Evolutionary conservation across 1,139 yeast species (phyloP).

Genomic region (Pichia norvegensis): DNA sequence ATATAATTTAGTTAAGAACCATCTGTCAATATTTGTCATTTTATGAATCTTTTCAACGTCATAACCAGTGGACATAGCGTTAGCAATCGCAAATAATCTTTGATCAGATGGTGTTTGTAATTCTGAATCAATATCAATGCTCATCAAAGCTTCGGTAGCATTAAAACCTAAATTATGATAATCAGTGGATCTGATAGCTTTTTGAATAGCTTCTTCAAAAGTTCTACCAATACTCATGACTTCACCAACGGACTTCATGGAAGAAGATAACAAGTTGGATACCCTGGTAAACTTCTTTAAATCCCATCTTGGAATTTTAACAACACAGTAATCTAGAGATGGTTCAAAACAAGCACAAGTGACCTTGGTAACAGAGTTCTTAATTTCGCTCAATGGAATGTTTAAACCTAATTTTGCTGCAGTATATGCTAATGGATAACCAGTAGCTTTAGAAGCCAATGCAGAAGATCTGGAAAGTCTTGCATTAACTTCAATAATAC

Average conservation of each 20-base stretch:
- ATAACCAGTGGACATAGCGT: constrained; percentile 79
- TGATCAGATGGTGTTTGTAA: constrained; percentile 94
- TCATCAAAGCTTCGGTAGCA: constrained; percentile 77
- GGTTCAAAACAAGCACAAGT: constrained; percentile 98
- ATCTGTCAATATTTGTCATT: constrained; percentile 88
- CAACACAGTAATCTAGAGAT: constrained; percentile 93
- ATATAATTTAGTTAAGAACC: constrained; percentile 87
- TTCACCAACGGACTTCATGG: constrained; percentile 99
- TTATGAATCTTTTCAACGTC: constrained; percentile 89
- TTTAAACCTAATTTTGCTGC: constrained; percentile 96
- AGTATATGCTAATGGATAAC: constrained; percentile 95
- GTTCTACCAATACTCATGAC: constrained; percentile 98
- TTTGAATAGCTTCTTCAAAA: constrained; percentile 96
- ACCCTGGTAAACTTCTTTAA: constrained; percentile 93
- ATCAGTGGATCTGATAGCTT: constrained; percentile 94
- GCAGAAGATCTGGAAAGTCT: constrained; percentile 97
- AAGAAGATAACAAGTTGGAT: constrained; percentile 76
- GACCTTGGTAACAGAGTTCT: constrained; percentile 88
- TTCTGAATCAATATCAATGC: constrained; percentile 83
- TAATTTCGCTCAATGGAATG: constrained; percentile 86
- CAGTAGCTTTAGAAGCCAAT: constrained; percentile 96
- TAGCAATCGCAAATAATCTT: constrained; percentile 93
- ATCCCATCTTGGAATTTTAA: constrained; percentile 99
- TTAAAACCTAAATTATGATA: constrained; percentile 92
- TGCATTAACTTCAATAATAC: constrained; percentile 97